Evolutionary conservation across 768 basidiomycete species (phyloP).

Genomic region (Mycena crocata): DNA sequence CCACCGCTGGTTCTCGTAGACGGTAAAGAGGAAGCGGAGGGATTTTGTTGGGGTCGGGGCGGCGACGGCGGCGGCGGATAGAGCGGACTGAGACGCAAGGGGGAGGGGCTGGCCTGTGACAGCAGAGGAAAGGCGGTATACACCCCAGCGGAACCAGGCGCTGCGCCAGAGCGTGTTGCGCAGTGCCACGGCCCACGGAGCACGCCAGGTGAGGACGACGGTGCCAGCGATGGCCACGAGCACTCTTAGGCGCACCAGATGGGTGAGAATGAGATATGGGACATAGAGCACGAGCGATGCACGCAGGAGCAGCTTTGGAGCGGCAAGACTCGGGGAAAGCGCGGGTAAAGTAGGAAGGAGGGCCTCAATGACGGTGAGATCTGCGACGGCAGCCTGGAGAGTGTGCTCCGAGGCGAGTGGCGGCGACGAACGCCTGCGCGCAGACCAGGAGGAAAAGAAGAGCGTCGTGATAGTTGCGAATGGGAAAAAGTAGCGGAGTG

Average conservation of each 20-base stretch:
- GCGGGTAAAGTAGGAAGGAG: constrained; percentile 60
- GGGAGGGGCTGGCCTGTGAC: constrained; percentile 69
- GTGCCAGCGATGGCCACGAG: constrained; percentile 71
- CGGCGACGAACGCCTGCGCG: constrained; percentile 32
- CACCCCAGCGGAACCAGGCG: constrained; percentile 74
- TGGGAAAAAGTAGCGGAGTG: constrained; percentile 71
- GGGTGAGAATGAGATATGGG: constrained; percentile 76
- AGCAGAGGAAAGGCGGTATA: constrained; percentile 62
- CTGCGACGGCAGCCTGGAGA: constrained; percentile 66
- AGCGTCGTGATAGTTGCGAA: constrained; percentile 51
- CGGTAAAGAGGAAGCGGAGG: constrained; percentile 86
- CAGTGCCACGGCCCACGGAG: constrained; percentile 73
- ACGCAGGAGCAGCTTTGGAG: constrained; percentile 59
- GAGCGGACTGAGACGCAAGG: constrained; percentile 38
- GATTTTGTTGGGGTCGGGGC: constrained; percentile 51
- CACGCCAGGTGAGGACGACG: constrained; percentile 68
- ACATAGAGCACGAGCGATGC: constrained; percentile 65
- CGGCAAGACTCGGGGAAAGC: constrained; percentile 43
- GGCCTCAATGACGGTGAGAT: constrained; percentile 73
- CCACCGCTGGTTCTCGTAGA: constrained; percentile 96
- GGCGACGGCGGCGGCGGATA: constrained; percentile 48
- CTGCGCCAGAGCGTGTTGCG: constrained; percentile 69
- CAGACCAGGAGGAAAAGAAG: constrained; percentile 38
- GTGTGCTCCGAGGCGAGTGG: constrained; percentile 64
- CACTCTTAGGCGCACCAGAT: constrained; percentile 70